Evolutionary conservation across 1,284 basidiomycete species (phyloP).

Genomic region (Trametes versicolor): DNA sequence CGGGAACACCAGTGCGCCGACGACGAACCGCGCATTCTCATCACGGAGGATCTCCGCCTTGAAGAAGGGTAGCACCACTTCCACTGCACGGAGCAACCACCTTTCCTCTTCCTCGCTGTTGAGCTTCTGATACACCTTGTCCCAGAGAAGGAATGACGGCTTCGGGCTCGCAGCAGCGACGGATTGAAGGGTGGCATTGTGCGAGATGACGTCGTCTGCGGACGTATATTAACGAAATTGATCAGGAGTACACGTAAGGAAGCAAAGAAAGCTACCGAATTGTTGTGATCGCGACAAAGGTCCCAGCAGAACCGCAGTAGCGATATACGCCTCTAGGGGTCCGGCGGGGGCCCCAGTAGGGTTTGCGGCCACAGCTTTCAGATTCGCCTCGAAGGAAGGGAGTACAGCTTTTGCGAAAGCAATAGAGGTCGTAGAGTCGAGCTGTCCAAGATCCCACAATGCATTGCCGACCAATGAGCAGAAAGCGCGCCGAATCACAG

Average conservation of each 20-base stretch:
- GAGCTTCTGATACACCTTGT: conserved; percentile 85
- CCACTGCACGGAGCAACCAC: conserved; percentile 82
- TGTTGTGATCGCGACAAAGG: conserved; percentile 59
- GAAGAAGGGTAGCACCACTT: conserved; percentile 62
- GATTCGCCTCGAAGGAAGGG: conserved; percentile 71
- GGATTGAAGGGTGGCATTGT: conserved; percentile 55
- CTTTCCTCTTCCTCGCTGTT: conserved; percentile 70
- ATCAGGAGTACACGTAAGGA: conserved; percentile 14
- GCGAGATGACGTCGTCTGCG: conserved; percentile 49
- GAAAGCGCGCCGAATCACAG: conserved; percentile 49
- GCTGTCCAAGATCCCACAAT: conserved; percentile 46
- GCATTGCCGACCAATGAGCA: conserved; percentile 48
- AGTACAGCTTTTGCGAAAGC: conserved; percentile 64
- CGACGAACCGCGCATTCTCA: conserved; percentile 64
- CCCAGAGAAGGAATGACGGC: conserved; percentile 88
- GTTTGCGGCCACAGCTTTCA: conserved; percentile 73
- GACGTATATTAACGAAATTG: conserved; percentile 23
- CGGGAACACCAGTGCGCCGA: background rate
- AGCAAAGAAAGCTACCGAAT: conserved; percentile 57
- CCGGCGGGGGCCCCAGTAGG: conserved; percentile 68
- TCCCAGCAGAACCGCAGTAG: conserved; percentile 74
- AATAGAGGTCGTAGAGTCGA: conserved; percentile 50
- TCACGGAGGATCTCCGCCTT: conserved; percentile 64
- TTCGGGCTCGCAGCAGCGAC: conserved; percentile 63
- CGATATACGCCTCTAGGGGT: conserved; percentile 86